Conservation (phyloP, 768 basidiomycete species). For the Psilocybe cubensis region DNA sequence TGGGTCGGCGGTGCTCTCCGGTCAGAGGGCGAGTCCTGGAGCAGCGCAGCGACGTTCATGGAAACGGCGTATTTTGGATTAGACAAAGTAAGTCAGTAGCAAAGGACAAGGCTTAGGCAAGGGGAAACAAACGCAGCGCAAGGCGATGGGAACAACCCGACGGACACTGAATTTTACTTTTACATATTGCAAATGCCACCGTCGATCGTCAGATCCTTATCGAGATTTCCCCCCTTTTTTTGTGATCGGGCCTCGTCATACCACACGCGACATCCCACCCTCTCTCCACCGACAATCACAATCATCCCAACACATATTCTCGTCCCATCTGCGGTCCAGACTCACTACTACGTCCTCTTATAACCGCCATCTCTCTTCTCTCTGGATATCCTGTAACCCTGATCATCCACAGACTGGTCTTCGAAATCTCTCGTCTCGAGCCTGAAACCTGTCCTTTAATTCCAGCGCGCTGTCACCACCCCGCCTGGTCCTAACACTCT, state of each 20-base stretch:
- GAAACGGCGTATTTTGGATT: conserved; percentile 1
- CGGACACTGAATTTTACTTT: conserved; percentile 15
- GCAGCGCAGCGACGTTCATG: conserved; percentile 74
- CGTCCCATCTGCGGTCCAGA: too few species aligned
- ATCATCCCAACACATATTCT: too few species aligned
- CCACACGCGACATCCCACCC: background rate
- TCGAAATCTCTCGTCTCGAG: too few species aligned
- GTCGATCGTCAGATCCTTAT: conserved; percentile 27
- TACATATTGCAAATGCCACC: conserved; percentile 11
- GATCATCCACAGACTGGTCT: too few species aligned
- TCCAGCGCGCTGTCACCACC: too few species aligned
- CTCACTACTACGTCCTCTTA: too few species aligned
- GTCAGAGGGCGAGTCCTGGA: conserved; percentile 73
- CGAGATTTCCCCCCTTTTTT: conserved; percentile 13
- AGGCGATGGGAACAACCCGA: conserved; percentile 17
- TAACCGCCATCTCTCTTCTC: background rate
- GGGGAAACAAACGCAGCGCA: too few species aligned
- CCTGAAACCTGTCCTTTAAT: too few species aligned
- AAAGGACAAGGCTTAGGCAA: background rate
- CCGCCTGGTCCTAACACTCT: too few species aligned
- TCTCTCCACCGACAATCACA: background rate
- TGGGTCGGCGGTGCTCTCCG: conserved; percentile 19
- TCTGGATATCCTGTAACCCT: too few species aligned
- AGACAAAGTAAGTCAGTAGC: background rate
- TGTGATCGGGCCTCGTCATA: background rate